Base-by-base conservation (phyloP, 2,329 filamentous ascomycete species). In the Nigrospora sphaerica region DNA sequence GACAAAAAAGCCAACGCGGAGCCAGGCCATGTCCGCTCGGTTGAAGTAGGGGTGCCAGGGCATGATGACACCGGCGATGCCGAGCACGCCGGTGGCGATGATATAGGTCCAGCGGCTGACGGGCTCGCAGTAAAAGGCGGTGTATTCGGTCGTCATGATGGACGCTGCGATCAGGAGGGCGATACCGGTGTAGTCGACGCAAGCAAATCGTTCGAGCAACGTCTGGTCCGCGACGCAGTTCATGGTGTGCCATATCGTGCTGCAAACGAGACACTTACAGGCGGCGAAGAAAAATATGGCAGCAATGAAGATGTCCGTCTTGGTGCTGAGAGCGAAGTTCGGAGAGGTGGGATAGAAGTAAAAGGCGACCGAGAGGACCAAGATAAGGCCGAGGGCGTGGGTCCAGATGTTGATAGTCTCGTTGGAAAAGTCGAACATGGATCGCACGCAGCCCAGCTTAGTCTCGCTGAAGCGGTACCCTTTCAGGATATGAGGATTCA, bases 341-440 rank as follows among this genome's bases (percentile, higher is more conserved):
- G 82, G 76, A 54, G 87, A 91, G 42, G 83, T 82, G 0, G 93
- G 93, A 66, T 98, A 98, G 66, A 95, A 95, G 71, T 95, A 95
- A 56, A 98, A 92, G 47, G 93, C 93, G 38, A 97, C 78, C 12
- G 89, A 75, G 34, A 97, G 77, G 40, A 98, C 87, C 51, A 96
- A 74, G 32, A 97, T 61, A n/a, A 97, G 77, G 16, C 93, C 93
- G 31, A 98, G 77, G 12, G 86, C 81, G 63, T 98, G 93, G 2
- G 91, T 92, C 93, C 93, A 98, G 61, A 98, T 98, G 68, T 98
- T 98, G 72, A 97, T 85, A 36, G 86, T 80, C 69, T 98, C 93
- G 67, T 98, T 98, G 53, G 88, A 95, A 48, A 93, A 72, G 52
- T 81, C 78, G 60, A 95, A 91, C 51, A 88, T 81, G 18, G 90